These are phyloP conservation scores for Penicillium arizonense DNA, from an alignment of 495 filamentous ascomycete species.

Conservation along the genomic window DNA sequence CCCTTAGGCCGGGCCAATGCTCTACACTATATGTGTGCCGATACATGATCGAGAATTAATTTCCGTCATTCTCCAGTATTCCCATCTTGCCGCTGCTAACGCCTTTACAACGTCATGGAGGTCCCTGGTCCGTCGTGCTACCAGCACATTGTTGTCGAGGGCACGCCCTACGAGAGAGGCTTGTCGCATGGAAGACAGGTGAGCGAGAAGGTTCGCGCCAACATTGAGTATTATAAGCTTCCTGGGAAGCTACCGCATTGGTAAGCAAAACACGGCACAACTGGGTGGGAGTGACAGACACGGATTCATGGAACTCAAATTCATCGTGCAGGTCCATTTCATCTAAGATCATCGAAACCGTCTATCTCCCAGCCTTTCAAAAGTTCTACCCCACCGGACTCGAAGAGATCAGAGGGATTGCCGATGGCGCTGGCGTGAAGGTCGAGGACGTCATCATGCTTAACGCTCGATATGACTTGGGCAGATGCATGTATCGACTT, in stretches of 20 bases:
- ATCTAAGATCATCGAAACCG: neutral
- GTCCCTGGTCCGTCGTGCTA: neutral
- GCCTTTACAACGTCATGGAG: no score
- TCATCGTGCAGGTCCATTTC: neutral
- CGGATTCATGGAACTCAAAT: neutral
- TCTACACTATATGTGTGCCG: no score
- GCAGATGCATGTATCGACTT: neutral
- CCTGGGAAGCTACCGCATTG: constrained; percentile 21
- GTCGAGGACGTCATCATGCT: constrained; percentile 28
- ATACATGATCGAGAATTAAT: no score
- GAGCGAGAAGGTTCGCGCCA: constrained; percentile 17
- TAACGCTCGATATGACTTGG: constrained; percentile 28
- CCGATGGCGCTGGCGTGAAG: constrained; percentile 20
- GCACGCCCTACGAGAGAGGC: constrained; percentile 21
- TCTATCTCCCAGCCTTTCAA: constrained; percentile 11
- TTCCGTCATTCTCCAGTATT: no score
- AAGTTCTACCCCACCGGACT: constrained; percentile 20
- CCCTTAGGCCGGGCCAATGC: no score
- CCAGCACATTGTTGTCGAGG: constrained; percentile 23
- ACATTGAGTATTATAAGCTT: constrained; percentile 22
- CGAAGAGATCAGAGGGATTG: constrained; percentile 29
- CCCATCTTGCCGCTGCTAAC: no score
- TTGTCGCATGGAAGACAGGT: constrained; percentile 15
- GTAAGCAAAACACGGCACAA: constrained; percentile 3
- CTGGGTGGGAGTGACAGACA: no score